phyloP scores from a whole-genome alignment of 495 filamentous ascomycete genomes.

The Astrothelium macrocarpum region DNA sequence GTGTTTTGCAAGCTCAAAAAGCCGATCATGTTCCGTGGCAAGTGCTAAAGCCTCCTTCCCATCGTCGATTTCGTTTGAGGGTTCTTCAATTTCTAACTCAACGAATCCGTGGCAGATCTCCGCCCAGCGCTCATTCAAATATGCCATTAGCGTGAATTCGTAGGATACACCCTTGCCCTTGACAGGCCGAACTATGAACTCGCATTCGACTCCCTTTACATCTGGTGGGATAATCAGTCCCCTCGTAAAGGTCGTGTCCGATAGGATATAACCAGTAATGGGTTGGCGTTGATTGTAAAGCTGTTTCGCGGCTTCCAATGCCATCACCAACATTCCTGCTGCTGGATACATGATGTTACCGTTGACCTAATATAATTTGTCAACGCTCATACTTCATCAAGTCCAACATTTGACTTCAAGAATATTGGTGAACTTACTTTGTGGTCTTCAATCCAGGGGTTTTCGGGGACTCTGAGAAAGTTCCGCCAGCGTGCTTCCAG shows the following conservation, averaged over 20 bases:
- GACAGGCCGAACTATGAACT: background rate
- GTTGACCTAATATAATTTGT: background rate
- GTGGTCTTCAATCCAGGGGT: constrained; percentile 48
- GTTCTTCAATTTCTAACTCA: background rate
- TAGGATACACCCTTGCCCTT: background rate
- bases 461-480: constrained; percentile 39
- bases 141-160: background rate
- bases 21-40: background rate
- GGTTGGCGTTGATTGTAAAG: background rate
- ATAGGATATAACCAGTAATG: background rate
- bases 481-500: constrained; percentile 46
- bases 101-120: constrained; percentile 2
- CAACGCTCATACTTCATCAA: background rate
- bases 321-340: background rate
- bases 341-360: background rate
- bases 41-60: background rate
- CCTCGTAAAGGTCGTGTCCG: background rate
- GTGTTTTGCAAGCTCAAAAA: background rate
- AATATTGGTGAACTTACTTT: background rate
- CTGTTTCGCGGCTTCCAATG: background rate
- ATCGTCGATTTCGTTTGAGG: constrained; percentile 1
- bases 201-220: constrained; percentile 1
- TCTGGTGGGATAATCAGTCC: constrained; percentile 1
- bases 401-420: background rate
- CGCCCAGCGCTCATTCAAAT: background rate